phyloP scores from a whole-genome alignment of 805 yeast genomes.

The Kazachstania taianensis region DNA sequence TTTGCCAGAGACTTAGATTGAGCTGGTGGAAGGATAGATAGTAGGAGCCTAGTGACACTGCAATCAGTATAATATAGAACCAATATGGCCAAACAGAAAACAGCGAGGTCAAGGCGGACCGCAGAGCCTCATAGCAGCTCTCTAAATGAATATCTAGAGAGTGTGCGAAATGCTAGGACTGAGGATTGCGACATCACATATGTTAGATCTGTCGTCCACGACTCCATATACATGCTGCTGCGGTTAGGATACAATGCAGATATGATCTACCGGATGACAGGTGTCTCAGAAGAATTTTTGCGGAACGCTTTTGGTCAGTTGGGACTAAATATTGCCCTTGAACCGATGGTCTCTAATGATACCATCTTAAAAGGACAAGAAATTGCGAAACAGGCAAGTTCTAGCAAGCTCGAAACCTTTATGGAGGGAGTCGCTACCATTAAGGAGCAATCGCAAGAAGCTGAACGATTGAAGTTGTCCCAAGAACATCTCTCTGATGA shows the following conservation, averaged over 20 bases:
- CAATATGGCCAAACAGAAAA: too few species aligned
- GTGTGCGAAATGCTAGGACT: too few species aligned
- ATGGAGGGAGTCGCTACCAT: conserved; percentile 2
- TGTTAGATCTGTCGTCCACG: conserved; percentile 1
- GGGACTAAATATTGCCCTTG: not conserved
- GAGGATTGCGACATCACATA: not conserved
- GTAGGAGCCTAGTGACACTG: too few species aligned
- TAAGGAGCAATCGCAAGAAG: not conserved
- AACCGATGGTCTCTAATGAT: not conserved
- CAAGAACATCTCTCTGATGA: too few species aligned
- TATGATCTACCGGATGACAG: not conserved
- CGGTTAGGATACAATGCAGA: conserved; percentile 1
- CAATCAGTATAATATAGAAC: too few species aligned
- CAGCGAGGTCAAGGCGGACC: too few species aligned
- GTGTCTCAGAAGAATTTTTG: conserved; percentile 1
- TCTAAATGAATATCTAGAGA: too few species aligned
- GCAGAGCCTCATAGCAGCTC: too few species aligned
- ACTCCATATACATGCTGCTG: conserved; percentile 1
- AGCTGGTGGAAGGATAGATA: too few species aligned
- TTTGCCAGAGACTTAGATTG: too few species aligned
- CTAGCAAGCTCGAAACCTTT: conserved; percentile 2
- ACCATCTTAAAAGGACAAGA: not conserved
- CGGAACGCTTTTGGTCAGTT: not conserved
- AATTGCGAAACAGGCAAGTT: not conserved
- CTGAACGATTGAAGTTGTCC: too few species aligned